Evolutionary conservation across 1,284 basidiomycete genomes (phyloP), one percentile per base, ranked within the genome.

Genomic region (Sanghuangporus weigelae): DNA sequence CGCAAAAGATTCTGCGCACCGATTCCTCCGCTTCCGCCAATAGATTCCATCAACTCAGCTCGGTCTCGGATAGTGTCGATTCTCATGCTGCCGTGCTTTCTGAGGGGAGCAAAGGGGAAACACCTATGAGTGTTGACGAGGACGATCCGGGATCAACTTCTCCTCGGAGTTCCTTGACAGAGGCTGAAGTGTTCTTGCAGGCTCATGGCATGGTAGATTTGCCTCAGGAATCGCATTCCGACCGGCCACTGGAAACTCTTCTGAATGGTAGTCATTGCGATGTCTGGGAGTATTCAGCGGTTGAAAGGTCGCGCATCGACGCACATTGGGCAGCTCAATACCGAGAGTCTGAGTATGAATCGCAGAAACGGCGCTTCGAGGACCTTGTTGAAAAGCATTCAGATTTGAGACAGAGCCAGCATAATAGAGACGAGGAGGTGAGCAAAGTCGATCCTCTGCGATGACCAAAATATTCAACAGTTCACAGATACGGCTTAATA

Each of bases 251-350:
- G 31, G 70, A 75, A 0, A 67, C 63, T 2, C 74, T 85, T 3
- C 69, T 81, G 0, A 65, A 68, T 0, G 68, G 72, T 1, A 71
- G n/a, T 42, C 35, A 11, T 23, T 50, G 65, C 0, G 67, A 75
- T 10, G 69, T 83, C 31, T 85, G 84, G 84, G 54, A 40, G 0
- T 75, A 82, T 72, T 81, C 78, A 10, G 58, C 44, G 8, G 5
- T 36, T 0, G 84, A 85, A 67, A 77, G 84, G 7, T 51, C 64
- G 1, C 63, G 53, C 0, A 70, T 85, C 2, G 70, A 79, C 57
- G 57, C 60, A 1, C 75, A 68, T 39, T 81, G 80, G 79, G 67
- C 69, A 0, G 70, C 72, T 10, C 59, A 71, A 57, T 70, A 72
- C 16, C 70, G 72, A 2, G 63, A 68, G 2, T 57, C 65, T 3